These are phyloP conservation scores for Microbotryum scabiosae DNA, from an alignment of 1,284 basidiomycete species.

Conservation along the genomic window DNA sequence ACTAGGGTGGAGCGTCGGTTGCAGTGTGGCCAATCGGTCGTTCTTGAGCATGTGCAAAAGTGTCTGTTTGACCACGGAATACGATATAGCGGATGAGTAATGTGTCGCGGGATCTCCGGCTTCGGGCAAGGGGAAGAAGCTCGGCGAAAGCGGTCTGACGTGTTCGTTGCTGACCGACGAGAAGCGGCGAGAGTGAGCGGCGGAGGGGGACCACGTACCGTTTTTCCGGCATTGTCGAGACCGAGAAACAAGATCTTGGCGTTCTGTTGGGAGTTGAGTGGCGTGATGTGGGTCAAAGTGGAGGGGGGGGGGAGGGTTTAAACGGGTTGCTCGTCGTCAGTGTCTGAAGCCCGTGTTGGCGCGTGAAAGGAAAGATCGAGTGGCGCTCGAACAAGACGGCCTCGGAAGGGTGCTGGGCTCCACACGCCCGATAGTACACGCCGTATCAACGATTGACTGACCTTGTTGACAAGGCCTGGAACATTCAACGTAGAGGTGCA, in stretches of 20 bases:
- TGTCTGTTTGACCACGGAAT: constrained; percentile 60
- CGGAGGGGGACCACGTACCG: constrained; percentile 51
- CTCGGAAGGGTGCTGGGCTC: too few relatives aligned
- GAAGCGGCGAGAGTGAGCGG: neutral
- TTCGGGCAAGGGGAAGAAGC: neutral
- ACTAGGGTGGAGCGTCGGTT: constrained; percentile 99
- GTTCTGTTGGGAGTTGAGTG: constrained; percentile 47
- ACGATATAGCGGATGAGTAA: neutral
- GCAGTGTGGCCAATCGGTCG: constrained; percentile 91
- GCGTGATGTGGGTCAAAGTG: neutral
- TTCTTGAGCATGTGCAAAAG: constrained; percentile 99
- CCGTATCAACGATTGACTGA: neutral
- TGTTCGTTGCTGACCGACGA: neutral
- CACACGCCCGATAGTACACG: neutral
- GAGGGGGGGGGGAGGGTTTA: neutral
- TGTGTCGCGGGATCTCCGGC: neutral
- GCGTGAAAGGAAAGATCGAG: too few relatives aligned
- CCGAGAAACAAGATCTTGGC: constrained; percentile 99
- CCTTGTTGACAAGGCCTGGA: constrained; percentile 83
- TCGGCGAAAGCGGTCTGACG: neutral
- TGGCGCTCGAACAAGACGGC: too few relatives aligned
- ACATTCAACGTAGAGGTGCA: constrained; percentile 4
- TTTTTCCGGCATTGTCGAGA: constrained; percentile 86
- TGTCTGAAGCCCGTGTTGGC: neutral
- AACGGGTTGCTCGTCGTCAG: too few relatives aligned